These are phyloP conservation scores for Phytophthora rubi DNA, from an alignment of 352 stramenopile species.

Conservation along the genomic window DNA sequence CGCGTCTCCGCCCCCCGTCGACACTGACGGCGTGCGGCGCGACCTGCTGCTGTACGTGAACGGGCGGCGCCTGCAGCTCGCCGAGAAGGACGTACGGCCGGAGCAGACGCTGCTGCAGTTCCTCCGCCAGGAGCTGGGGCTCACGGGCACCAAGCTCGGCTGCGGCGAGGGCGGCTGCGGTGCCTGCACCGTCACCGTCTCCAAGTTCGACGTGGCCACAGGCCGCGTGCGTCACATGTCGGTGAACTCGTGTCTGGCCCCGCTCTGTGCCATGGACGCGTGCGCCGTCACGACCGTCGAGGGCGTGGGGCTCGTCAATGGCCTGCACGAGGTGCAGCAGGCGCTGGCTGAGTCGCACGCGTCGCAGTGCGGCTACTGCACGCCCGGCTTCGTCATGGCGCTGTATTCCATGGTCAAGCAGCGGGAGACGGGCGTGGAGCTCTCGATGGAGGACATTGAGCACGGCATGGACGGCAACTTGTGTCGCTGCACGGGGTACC, in stretches of 20 bases:
- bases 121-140: constrained; percentile 68
- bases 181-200: constrained; percentile 96
- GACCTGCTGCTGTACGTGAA: constrained; percentile 83
- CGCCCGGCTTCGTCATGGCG: constrained; percentile 89
- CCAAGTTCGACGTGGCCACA: constrained; percentile 56
- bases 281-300: constrained; percentile 91
- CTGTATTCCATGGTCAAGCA: constrained; percentile 85
- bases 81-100: constrained; percentile 59
- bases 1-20: background rate
- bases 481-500: constrained; percentile 94
- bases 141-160: constrained; percentile 89
- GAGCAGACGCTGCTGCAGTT: constrained; percentile 88
- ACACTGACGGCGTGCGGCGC: constrained; percentile 36
- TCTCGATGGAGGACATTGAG: constrained; percentile 91
- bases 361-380: constrained; percentile 96
- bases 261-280: constrained; percentile 81
- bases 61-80: constrained; percentile 56
- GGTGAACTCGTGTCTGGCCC: constrained; percentile 90
- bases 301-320: constrained; percentile 59
- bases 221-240: constrained; percentile 67
- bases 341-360: constrained; percentile 92
- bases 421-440: constrained; percentile 65
- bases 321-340: constrained; percentile 87
- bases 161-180: constrained; percentile 97
- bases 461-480: constrained; percentile 96